Base-by-base conservation (phyloP, 148 eudicot species). In the Amaranthus cruentus region DNA sequence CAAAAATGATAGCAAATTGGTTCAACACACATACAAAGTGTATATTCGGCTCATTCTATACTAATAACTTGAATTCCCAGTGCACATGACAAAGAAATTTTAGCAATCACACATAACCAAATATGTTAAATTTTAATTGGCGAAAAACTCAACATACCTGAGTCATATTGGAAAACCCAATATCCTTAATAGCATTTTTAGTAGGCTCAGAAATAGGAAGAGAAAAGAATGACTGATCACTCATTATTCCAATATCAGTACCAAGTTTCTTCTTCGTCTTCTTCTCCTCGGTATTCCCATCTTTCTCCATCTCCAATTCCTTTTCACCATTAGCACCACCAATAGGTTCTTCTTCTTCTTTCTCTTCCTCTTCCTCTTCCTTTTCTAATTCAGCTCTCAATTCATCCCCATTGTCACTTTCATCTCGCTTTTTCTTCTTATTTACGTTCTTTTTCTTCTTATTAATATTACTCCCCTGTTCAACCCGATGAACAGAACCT, bases 171-270 rank as follows among this genome's bases (percentile, higher is more conserved):
- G 81, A 63, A 57, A 89, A 93, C 0, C 87, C 84, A 76, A 88
- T 81, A 9, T 87, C 88, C 48, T 76, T 71, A 59, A 89, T 84
- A 28, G 89, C 87, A 11, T 82, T 84, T 73, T 81, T 81, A 13
- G 93, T 86, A 7, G 59, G 83, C 53, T 90, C 87, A 0, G 93
- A 93, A 5, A 90, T 15, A 0, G 90, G 87, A 55, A 90, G 70
- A 43, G 77, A 47, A 42, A 80, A 80, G 55, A 90, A 90, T 6
- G 87, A 71, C 59, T 87, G 85, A 3, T 71, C 77, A 76, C 88
- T 93, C 95, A 91, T 93, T 79, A 89, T 91, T 67, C 98, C 96
- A 72, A 76, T 54, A 11, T 85, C 91, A 81, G 61, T 73, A 66
- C 49, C 73, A 71, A 74, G 73, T 72, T 63, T 79, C 81, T 78